Conservation (phyloP, 345 rosid species). For the Salix dunnii region DNA sequence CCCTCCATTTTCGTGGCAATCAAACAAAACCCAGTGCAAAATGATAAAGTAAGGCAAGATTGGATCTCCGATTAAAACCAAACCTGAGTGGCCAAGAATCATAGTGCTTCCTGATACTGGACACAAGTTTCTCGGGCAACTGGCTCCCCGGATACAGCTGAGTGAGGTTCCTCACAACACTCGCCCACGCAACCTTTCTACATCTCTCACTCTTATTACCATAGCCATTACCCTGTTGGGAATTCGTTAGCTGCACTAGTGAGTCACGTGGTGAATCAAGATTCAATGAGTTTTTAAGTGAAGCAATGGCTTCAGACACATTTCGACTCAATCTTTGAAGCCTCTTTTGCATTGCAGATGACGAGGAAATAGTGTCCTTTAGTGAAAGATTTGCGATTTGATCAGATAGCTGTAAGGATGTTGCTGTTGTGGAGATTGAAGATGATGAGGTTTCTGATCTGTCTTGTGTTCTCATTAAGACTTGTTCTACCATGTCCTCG, state of each 20-base stretch:
- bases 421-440: background rate
- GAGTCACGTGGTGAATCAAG: constrained; percentile 59
- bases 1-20: constrained; percentile 21
- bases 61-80: background rate
- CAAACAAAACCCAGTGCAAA: constrained; percentile 11
- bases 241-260: constrained; percentile 3
- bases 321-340: constrained; percentile 77
- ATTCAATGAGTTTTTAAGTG: constrained; percentile 80
- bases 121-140: constrained; percentile 91
- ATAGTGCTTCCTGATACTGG: constrained; percentile 84
- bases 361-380: constrained; percentile 18
- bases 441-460: constrained; percentile 36
- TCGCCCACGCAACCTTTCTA: constrained; percentile 81
- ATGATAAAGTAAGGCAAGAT: background rate
- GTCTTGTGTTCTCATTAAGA: constrained; percentile 74
- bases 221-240: background rate
- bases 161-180: constrained; percentile 79
- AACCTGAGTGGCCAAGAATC: constrained; percentile 96
- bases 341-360: constrained; percentile 69
- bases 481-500: constrained; percentile 93
- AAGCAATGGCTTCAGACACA: constrained; percentile 82
- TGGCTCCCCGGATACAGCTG: constrained; percentile 93
- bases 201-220: constrained; percentile 43
- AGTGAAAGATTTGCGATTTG: background rate
- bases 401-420: background rate